Percentiles rank a stretch among this genome's conserved stretches.
Evolutionary conservation across 495 filamentous ascomycete genomes (phyloP).

Genomic region (Annulohypoxylon nitens): DNA sequence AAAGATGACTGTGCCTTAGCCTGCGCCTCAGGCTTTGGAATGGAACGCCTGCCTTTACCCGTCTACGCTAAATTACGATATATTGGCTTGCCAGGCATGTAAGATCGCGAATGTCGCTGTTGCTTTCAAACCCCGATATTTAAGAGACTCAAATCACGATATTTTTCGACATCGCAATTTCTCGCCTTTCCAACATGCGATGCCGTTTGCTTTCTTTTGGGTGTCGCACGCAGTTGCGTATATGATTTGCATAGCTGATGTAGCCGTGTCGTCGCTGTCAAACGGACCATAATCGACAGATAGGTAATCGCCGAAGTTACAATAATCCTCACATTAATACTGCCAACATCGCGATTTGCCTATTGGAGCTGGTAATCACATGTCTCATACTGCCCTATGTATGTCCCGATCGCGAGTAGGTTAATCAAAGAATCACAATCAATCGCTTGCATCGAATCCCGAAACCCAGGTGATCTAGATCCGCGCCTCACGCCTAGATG

Average conservation of each 20-base stretch:
- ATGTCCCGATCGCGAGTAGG: neutral
- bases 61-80: slow-evolving; percentile 30
- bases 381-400: slow-evolving; percentile 13
- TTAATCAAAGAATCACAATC: slow-evolving; percentile 7
- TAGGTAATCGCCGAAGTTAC: slow-evolving; percentile 30
- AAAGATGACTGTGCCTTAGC: slow-evolving; percentile 27
- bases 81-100: slow-evolving; percentile 39
- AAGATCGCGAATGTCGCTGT: slow-evolving; percentile 39
- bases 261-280: neutral
- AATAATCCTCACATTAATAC: slow-evolving; percentile 4
- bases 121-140: slow-evolving; percentile 42
- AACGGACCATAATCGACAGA: slow-evolving; percentile 26
- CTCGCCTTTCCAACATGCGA: slow-evolving; percentile 24
- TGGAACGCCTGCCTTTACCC: neutral
- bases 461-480: slow-evolving; percentile 33
- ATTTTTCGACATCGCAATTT: slow-evolving; percentile 18
- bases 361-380: slow-evolving; percentile 29
- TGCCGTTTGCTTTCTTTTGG: neutral
- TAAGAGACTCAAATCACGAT: slow-evolving; percentile 38
- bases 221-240: slow-evolving; percentile 11
- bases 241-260: slow-evolving; percentile 10
- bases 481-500: slow-evolving; percentile 34
- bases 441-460: slow-evolving; percentile 14
- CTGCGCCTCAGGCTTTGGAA: slow-evolving; percentile 5
- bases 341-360: slow-evolving; percentile 13